These are phyloP conservation scores for Primulina huaijiensis DNA, from an alignment of 257 asterid genomes.

Conservation along the genomic window DNA sequence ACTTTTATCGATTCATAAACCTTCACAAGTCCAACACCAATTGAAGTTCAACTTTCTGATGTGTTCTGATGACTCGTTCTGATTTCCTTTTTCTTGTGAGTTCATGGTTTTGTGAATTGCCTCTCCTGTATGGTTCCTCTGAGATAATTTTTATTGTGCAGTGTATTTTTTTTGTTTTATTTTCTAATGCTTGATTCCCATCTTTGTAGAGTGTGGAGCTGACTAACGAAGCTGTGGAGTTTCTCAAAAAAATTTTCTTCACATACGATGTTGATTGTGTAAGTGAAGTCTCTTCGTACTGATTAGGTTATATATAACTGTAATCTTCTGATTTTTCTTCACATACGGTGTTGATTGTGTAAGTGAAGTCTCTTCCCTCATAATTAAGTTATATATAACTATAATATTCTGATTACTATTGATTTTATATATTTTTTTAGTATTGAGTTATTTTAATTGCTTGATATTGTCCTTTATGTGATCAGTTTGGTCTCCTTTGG, in stretches of 20 bases:
- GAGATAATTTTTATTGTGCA: not conserved
- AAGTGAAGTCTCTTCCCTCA: conserved; percentile 34
- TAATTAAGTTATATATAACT: conserved; percentile 8
- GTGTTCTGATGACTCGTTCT: conserved; percentile 8
- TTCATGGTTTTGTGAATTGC: no score
- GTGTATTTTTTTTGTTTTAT: conserved; percentile 4
- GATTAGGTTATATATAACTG: conserved; percentile 11
- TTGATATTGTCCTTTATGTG: not conserved
- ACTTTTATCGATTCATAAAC: not conserved
- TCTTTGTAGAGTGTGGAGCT: conserved; percentile 86
- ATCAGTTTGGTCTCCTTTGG: not conserved
- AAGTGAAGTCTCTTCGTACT: conserved; percentile 33
- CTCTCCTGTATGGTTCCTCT: not conserved
- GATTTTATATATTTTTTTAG: conserved; percentile 2
- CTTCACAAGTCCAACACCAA: conserved; percentile 1
- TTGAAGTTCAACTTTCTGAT: conserved; percentile 5
- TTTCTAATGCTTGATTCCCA: conserved; percentile 27
- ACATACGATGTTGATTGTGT: conserved; percentile 82
- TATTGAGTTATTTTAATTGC: not conserved
- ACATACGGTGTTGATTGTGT: conserved; percentile 81
- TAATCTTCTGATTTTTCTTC: conserved; percentile 35
- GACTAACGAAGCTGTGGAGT: conserved; percentile 79
- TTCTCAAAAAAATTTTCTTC: conserved; percentile 63
- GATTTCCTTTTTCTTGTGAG: not conserved
- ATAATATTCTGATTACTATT: conserved; percentile 7